phyloP scores from a whole-genome alignment of 176 grass and related monocot species.

The Triticum dicoccoides region DNA sequence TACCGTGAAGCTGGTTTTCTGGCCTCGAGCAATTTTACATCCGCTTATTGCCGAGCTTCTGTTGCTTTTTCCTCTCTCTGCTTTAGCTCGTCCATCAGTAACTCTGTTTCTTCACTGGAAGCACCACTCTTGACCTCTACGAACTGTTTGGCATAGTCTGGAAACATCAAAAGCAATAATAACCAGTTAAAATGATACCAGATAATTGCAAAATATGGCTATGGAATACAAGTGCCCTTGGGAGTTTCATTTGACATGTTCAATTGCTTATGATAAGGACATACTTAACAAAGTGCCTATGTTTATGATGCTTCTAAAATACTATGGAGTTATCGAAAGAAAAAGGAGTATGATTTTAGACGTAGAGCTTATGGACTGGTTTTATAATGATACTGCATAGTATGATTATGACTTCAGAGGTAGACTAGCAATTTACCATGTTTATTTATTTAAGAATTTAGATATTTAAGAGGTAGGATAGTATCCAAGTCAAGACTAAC shows the following conservation, averaged over 20 bases:
- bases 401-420: neutral
- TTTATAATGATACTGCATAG: no score
- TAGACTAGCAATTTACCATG: neutral
- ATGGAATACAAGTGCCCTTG: neutral
- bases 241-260: neutral
- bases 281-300: neutral
- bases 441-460: neutral
- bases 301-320: neutral
- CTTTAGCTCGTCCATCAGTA: slow-evolving; percentile 78
- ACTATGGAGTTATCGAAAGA: neutral
- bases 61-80: slow-evolving; percentile 57
- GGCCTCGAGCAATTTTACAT: no score
- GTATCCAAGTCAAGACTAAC: no score
- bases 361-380: neutral
- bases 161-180: neutral
- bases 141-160: slow-evolving; percentile 79
- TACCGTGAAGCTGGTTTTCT: no score
- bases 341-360: neutral
- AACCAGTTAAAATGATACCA: neutral
- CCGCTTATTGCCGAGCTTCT: no score
- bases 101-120: slow-evolving; percentile 69
- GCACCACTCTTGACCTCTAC: slow-evolving; percentile 32
- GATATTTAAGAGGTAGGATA: no score
- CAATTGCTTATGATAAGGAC: neutral
- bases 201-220: neutral